These are phyloP conservation scores for Claviceps capensis DNA, from an alignment of 2,329 filamentous ascomycete genomes.

Conservation along the genomic window DNA sequence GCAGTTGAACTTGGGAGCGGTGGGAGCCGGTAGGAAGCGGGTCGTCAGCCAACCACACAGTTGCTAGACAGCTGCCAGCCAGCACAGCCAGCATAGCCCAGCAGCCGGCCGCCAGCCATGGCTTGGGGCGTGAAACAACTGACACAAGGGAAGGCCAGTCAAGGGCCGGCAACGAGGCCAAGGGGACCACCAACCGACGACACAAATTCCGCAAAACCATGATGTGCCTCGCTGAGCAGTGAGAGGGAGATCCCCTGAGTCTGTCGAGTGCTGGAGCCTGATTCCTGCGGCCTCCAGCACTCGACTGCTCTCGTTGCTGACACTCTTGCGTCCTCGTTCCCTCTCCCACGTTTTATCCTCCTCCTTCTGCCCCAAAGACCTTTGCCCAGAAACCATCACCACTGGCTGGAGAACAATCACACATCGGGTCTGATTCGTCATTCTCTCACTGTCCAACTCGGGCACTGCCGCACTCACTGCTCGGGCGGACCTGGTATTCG, in stretches of 20 bases:
- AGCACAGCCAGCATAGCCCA: neutral
- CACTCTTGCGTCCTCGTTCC: neutral
- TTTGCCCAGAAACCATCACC: neutral
- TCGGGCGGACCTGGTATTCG: conserved; percentile 1
- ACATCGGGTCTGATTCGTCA: neutral
- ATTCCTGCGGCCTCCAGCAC: neutral
- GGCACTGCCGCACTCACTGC: neutral
- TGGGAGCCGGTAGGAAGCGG: too few relatives aligned
- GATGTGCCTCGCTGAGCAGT: neutral
- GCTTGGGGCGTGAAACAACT: neutral
- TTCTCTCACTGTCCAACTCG: neutral
- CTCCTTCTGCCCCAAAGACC: neutral
- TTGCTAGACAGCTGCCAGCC: neutral
- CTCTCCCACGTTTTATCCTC: neutral
- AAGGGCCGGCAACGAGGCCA: neutral
- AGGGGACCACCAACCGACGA: neutral
- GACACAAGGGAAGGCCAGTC: too few relatives aligned
- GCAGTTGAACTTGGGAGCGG: neutral
- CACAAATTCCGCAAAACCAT: neutral
- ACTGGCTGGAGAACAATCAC: neutral
- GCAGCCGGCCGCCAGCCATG: neutral
- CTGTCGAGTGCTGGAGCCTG: neutral
- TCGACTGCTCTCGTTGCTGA: too few relatives aligned
- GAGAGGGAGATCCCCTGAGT: conserved; percentile 1
- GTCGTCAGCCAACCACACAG: too few relatives aligned